These are phyloP conservation scores for Dactylellina sp. DNA, from an alignment of 2,329 filamentous ascomycete genomes.

Conservation along the genomic window DNA sequence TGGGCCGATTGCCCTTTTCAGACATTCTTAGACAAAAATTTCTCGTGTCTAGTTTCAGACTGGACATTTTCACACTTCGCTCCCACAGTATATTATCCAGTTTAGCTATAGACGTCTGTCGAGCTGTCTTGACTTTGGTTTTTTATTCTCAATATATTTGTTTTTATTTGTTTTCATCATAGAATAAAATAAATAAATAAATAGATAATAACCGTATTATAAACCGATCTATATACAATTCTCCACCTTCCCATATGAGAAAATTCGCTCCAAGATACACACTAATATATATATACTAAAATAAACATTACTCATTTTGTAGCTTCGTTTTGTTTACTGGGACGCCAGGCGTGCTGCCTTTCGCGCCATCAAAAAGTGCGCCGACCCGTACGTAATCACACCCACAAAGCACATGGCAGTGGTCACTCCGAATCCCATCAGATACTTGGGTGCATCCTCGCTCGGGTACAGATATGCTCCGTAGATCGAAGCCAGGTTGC, in stretches of 20 bases:
- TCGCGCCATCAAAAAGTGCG: slow-evolving; percentile 60
- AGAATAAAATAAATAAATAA: too few relatives aligned
- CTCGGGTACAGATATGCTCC: slow-evolving; percentile 69
- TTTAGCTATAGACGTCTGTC: too few relatives aligned
- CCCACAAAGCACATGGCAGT: slow-evolving; percentile 62
- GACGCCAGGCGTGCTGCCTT: slow-evolving; percentile 20
- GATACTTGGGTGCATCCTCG: slow-evolving; percentile 67
- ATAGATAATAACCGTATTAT: too few relatives aligned
- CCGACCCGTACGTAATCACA: slow-evolving; percentile 60
- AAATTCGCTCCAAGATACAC: too few relatives aligned
- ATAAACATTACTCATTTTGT: too few relatives aligned
- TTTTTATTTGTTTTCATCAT: background rate
- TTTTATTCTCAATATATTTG: background rate
- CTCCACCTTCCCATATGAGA: background rate
- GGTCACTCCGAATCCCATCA: slow-evolving; percentile 65
- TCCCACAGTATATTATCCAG: too few relatives aligned
- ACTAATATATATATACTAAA: too few relatives aligned
- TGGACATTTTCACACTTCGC: too few relatives aligned
- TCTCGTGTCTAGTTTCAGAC: too few relatives aligned
- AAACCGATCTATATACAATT: background rate
- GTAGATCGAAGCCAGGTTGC: slow-evolving; percentile 70
- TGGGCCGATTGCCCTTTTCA: slow-evolving; percentile 19
- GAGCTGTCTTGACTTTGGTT: too few relatives aligned
- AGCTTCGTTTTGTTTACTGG: too few relatives aligned
- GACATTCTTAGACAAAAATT: too few relatives aligned